These are phyloP conservation scores for Lipomyces yamanashiensis DNA, from an alignment of 805 yeast species.

Conservation along the genomic window DNA sequence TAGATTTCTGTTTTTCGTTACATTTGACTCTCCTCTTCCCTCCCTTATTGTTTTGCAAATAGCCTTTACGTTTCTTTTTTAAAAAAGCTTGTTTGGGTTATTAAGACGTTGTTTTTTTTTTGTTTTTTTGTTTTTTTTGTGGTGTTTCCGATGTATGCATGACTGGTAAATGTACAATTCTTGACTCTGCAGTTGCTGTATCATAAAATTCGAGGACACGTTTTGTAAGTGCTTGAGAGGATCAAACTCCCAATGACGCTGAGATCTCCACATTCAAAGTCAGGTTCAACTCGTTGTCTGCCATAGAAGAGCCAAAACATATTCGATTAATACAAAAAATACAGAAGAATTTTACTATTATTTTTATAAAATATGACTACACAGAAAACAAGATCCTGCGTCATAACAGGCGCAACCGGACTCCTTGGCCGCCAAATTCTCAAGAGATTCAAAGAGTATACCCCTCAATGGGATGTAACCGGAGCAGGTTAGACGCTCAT, in stretches of 20 bases:
- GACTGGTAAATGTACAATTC: background rate
- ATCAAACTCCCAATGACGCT: too few species aligned
- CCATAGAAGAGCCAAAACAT: too few species aligned
- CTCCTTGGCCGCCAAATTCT: conserved; percentile 27
- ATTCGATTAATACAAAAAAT: too few species aligned
- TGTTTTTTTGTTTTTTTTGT: background rate
- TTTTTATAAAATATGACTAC: background rate
- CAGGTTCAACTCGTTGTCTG: too few species aligned
- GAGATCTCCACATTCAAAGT: background rate
- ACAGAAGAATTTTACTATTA: too few species aligned
- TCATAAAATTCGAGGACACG: background rate
- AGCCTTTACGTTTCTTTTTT: too few species aligned
- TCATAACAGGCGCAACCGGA: conserved; percentile 34
- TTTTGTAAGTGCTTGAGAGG: too few species aligned
- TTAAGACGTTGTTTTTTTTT: background rate
- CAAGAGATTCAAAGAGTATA: conserved; percentile 18
- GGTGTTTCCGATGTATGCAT: background rate
- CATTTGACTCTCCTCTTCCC: too few species aligned
- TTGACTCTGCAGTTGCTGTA: background rate
- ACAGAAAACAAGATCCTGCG: conserved; percentile 3
- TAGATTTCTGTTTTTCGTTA: too few species aligned
- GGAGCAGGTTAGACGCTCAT: conserved; percentile 20
- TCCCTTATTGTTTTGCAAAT: too few species aligned
- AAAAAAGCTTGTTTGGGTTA: background rate
- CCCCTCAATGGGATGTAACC: conserved; percentile 19